Evolutionary conservation across 768 basidiomycete species (phyloP).

Genomic region (Suillus subluteus): DNA sequence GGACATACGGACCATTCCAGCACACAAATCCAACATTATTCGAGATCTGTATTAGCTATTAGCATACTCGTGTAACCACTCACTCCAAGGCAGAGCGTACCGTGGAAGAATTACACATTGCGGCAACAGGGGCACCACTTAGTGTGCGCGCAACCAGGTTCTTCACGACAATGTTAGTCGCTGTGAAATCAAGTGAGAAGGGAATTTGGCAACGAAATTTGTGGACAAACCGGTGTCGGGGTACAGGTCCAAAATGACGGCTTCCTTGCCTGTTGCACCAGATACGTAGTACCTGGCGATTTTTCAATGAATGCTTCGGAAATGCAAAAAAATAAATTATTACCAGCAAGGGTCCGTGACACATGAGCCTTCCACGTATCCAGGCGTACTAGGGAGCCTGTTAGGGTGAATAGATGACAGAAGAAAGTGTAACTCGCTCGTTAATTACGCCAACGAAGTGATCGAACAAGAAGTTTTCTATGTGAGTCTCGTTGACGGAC

Average conservation of each 20-base stretch:
- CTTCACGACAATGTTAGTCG: constrained; percentile 52
- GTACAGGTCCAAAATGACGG: constrained; percentile 60
- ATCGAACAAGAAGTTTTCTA: constrained; percentile 58
- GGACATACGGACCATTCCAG: constrained; percentile 48
- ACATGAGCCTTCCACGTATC: constrained; percentile 61
- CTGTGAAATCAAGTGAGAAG: constrained; percentile 26
- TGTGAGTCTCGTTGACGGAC: constrained; percentile 53
- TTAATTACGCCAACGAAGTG: constrained; percentile 55
- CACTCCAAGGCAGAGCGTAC: constrained; percentile 32
- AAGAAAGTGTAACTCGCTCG: constrained; percentile 36
- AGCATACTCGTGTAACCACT: not conserved
- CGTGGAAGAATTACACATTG: constrained; percentile 57
- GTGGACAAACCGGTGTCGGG: constrained; percentile 51
- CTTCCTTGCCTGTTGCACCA: constrained; percentile 61
- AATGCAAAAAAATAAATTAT: constrained; percentile 14
- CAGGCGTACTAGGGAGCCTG: constrained; percentile 32
- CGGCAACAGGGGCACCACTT: constrained; percentile 45
- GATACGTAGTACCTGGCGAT: constrained; percentile 43
- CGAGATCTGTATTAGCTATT: constrained; percentile 35
- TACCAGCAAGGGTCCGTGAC: constrained; percentile 63
- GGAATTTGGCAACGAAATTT: not conserved
- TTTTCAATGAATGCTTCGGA: not conserved
- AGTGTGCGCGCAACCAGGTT: constrained; percentile 50
- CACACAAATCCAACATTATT: constrained; percentile 56
- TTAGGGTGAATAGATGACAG: not conserved